These are phyloP conservation scores for Backusella mclennaniae DNA, from an alignment of 192 early-diverging fungal genomes.

Conservation along the genomic window DNA sequence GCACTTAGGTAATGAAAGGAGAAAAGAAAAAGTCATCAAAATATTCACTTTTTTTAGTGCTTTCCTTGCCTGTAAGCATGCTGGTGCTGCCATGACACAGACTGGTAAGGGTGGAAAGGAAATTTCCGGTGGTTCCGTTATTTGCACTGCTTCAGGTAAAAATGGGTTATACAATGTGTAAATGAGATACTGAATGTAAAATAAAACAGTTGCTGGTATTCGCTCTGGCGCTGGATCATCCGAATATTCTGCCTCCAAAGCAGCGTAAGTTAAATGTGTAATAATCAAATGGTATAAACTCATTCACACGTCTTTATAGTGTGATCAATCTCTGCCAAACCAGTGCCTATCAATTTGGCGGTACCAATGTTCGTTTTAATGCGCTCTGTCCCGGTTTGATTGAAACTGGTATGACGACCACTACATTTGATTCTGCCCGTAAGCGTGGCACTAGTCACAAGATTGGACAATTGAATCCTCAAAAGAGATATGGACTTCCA, in stretches of 20 bases:
- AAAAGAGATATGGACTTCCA: constrained; percentile 35
- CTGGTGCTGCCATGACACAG: constrained; percentile 40
- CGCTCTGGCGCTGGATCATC: constrained; percentile 47
- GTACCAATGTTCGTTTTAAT: constrained; percentile 48
- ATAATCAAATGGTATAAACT: too few relatives aligned
- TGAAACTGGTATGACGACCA: constrained; percentile 51
- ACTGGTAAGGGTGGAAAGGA: constrained; percentile 44
- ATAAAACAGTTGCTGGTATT: constrained; percentile 34
- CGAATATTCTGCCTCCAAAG: constrained; percentile 56
- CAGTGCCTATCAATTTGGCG: constrained; percentile 34
- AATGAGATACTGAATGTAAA: too few relatives aligned
- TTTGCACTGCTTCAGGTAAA: constrained; percentile 51
- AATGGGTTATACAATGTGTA: too few relatives aligned
- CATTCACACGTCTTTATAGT: background rate
- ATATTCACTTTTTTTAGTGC: constrained; percentile 19
- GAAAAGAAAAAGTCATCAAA: background rate
- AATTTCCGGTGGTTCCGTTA: constrained; percentile 42
- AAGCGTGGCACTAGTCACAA: constrained; percentile 34
- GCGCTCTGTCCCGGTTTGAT: constrained; percentile 54
- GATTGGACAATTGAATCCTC: constrained; percentile 53
- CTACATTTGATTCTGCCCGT: constrained; percentile 44
- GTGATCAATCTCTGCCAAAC: constrained; percentile 46
- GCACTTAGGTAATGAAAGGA: constrained; percentile 37
- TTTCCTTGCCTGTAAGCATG: constrained; percentile 50
- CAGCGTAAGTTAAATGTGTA: constrained; percentile 22